Evolutionary conservation across 2,329 filamentous ascomycete species (phyloP), one percentile per base, ranked within the genome.

Genomic region (Aureobasidium lini): DNA sequence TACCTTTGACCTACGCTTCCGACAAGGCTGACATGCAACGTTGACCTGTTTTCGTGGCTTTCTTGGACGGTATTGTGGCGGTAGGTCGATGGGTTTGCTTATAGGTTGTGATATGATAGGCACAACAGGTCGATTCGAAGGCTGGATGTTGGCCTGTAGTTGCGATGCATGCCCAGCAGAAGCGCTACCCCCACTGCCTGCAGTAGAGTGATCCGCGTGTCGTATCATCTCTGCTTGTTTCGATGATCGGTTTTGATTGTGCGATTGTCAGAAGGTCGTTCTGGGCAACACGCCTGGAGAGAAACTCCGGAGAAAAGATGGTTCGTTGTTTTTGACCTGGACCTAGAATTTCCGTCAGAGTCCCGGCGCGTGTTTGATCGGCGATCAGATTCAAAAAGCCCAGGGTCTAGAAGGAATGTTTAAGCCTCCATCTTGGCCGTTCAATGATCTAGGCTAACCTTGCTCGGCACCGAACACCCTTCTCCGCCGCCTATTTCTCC

Each of bases 21-120:
- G 44, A 58, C 54, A 58, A 8, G 54, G 36, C 37, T 58, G 54
- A 42, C 54, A 58, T 13, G 54, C 54, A 31, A 58, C 28, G 23
- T 48, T 58, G 28, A 58, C 54, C 29, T 58, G 54, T 58, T 58
- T 58, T 28, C 54, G 54, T 42, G 54, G 54, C 44, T 58, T 58
- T 13, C 54, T 15, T 5, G 54, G 54, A 9, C 54, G 54, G 29
- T 58, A 49, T 49, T 58, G 54, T 48, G 54, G 54, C 28, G 54
- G 54, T 18, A 58, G 15, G 18, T 58, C 44, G 29, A 58, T 37
- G 36, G 54, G 54, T 39, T 49, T 58, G 44, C 54, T 58, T 28
- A 58, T 13, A 10, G 54, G 54, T 32, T 58, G 54, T 18, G 54
- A 48, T 23, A 58, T 36, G 7, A 58, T 58, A 34, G 54, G 54